These are phyloP conservation scores for Plantago elongata DNA, from an alignment of 257 asterid species.

Conservation along the genomic window DNA sequence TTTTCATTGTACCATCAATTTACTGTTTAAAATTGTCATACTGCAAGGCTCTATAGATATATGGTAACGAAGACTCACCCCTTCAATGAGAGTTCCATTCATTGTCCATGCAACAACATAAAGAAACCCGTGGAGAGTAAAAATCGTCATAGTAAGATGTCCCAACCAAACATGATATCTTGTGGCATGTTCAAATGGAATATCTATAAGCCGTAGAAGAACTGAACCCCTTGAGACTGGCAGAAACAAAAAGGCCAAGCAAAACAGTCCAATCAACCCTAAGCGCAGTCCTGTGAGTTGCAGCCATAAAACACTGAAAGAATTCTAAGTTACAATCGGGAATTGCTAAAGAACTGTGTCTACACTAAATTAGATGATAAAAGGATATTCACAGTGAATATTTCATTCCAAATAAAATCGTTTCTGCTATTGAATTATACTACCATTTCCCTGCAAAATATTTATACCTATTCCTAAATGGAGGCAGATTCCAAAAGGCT, in stretches of 20 bases:
- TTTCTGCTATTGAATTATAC: too few relatives aligned
- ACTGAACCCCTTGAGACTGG: conserved; percentile 76
- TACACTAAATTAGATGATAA: too few relatives aligned
- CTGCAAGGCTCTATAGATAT: background rate
- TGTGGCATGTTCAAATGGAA: conserved; percentile 87
- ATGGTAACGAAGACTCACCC: conserved; percentile 34
- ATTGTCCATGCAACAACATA: conserved; percentile 53
- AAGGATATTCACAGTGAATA: too few relatives aligned
- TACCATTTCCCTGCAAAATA: too few relatives aligned
- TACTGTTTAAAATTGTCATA: background rate
- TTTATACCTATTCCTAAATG: conserved; percentile 36
- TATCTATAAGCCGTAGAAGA: conserved; percentile 66
- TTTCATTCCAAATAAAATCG: too few relatives aligned
- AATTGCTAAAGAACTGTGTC: background rate
- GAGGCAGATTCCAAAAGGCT: conserved; percentile 27
- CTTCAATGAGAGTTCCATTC: conserved; percentile 36
- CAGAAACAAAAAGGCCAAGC: conserved; percentile 62
- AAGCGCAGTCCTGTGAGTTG: conserved; percentile 61
- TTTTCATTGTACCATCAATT: too few relatives aligned
- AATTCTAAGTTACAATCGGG: conserved; percentile 9
- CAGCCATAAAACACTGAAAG: conserved; percentile 43
- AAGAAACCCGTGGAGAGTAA: conserved; percentile 74
- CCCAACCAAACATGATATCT: conserved; percentile 93
- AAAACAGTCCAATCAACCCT: conserved; percentile 62
- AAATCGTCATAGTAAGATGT: conserved; percentile 74